Percentiles rank a stretch among this genome's conserved stretches.
phyloP scores from a whole-genome alignment of 2,329 filamentous ascomycete genomes.

The Mollisiaceae sp. region DNA sequence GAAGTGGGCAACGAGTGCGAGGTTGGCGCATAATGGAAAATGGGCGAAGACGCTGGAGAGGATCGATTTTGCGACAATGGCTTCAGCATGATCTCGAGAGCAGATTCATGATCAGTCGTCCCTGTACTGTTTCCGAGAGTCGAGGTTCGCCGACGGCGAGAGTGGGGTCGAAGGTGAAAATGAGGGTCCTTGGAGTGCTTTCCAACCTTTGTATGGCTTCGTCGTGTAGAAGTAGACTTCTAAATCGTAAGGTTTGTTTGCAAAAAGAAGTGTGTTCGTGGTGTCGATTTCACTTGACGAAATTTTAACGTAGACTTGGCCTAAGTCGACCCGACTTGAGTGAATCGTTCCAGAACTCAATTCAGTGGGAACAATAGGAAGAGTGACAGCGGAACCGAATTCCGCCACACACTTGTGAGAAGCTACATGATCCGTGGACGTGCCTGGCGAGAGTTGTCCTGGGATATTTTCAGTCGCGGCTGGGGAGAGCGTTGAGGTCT shows the following conservation, averaged over 20 bases:
- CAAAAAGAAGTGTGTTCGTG: conserved; percentile 2
- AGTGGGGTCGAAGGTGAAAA: conserved; percentile 1
- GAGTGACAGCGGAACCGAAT: neutral
- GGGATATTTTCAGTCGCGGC: neutral
- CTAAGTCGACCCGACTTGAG: neutral
- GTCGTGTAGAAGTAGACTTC: neutral
- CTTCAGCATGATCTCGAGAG: conserved; percentile 40
- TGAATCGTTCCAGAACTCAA: neutral
- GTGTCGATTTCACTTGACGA: neutral
- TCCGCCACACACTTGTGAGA: neutral
- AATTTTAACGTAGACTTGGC: neutral
- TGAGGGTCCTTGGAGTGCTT: neutral
- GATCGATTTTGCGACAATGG: conserved; percentile 36
- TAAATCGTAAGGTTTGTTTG: neutral
- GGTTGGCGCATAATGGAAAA: conserved; percentile 39
- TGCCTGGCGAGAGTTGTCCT: neutral
- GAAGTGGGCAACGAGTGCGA: conserved; percentile 34
- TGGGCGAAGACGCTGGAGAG: conserved; percentile 38
- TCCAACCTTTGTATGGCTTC: neutral
- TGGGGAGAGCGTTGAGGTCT: neutral
- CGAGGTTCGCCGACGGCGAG: neutral
- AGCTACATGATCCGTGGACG: neutral
- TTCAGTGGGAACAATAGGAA: neutral
- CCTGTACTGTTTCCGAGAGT: neutral
- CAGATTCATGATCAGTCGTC: conserved; percentile 30